phyloP scores from a whole-genome alignment of 2,329 filamentous ascomycete species.

The Phialemoniopsis sp. region DNA sequence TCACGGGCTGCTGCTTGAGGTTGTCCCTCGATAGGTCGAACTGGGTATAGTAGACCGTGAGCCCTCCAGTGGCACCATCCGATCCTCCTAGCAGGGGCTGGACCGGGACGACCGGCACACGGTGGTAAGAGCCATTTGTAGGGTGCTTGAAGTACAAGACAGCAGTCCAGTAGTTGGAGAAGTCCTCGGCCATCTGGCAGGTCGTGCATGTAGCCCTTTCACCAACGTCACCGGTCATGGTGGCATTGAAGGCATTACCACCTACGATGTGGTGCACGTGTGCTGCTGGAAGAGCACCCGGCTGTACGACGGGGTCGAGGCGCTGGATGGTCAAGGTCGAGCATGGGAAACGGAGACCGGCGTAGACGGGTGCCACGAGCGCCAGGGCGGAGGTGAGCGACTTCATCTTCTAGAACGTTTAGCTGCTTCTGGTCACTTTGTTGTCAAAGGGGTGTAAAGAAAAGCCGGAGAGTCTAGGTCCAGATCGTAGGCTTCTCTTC shows the following conservation, averaged over 20 bases:
- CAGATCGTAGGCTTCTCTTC: too few relatives aligned
- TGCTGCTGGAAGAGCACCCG: conserved; percentile 12
- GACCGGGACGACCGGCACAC: conserved; percentile 14
- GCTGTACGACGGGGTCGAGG: conserved; percentile 16
- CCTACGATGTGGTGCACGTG: conserved; percentile 18
- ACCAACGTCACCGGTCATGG: conserved; percentile 15
- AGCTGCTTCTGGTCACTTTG: too few relatives aligned
- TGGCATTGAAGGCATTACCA: conserved; percentile 18
- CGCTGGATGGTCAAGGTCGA: conserved; percentile 19
- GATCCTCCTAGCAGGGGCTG: conserved; percentile 16
- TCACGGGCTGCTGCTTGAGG: conserved; percentile 15
- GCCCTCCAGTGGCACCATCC: conserved; percentile 13
- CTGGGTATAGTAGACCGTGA: conserved; percentile 20
- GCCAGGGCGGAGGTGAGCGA: conserved; percentile 4
- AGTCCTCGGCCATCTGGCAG: conserved; percentile 21
- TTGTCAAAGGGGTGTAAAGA: too few relatives aligned
- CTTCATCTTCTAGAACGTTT: conserved; percentile 13
- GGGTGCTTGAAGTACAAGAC: conserved; percentile 18
- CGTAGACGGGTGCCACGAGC: conserved; percentile 11
- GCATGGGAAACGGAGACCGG: conserved; percentile 20
- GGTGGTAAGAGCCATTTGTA: conserved; percentile 18
- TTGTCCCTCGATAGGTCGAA: conserved; percentile 17
- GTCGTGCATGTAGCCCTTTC: conserved; percentile 17
- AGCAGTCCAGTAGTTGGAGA: conserved; percentile 22
- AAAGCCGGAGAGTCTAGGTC: too few relatives aligned